Evolutionary conservation across 192 early-diverging fungal species (phyloP), one percentile per base, ranked within the genome.

Genomic region (Linnemannia elongata): DNA sequence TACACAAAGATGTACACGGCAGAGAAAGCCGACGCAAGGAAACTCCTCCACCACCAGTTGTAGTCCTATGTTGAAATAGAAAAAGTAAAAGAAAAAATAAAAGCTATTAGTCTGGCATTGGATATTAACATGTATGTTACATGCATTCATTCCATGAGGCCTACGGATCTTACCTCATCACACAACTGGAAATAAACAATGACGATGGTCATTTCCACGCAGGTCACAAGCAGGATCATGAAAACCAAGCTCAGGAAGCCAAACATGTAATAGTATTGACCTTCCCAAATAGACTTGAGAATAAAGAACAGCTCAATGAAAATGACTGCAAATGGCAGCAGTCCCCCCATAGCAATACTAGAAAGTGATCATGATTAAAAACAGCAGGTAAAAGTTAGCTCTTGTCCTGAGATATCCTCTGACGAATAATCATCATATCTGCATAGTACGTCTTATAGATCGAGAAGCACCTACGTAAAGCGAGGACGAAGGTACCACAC

Each of bases 1-100:
- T 97, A 97, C 45, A 93, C 82, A 83, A 96, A 96, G 44, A 97
- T 92, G 88, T 97, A 97, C 79, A 94, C 54, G 10, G 93, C 92
- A 20, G 92, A 95, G 49, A 93, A 92, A 17, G 90, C 96, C 10
- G 93, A 92, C 15, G 95, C 93, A 13, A 94, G 88, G 89, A 97
- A 98, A 7, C 96, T 92, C 47, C 95, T 89, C 97, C 97, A 98
- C 97, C 97, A 97, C 96, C 97, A 97, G 60, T 90, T 89, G 82
- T 96, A 96, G 77, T 97, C 89, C 71, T 93, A 68, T 90, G 82
- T 75, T 81, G 77, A 76, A 89, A 76, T 80, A 76, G 91, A 0
- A 90, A 88, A 82, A 27, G 18, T 1, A 24, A 49, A n/a, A 75
- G 2, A 20, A 18, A 6, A 91, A 89, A 41, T 88, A 85, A 22